phyloP scores from a whole-genome alignment of 305 asterid genomes.

The Ilex paraguariensis region DNA sequence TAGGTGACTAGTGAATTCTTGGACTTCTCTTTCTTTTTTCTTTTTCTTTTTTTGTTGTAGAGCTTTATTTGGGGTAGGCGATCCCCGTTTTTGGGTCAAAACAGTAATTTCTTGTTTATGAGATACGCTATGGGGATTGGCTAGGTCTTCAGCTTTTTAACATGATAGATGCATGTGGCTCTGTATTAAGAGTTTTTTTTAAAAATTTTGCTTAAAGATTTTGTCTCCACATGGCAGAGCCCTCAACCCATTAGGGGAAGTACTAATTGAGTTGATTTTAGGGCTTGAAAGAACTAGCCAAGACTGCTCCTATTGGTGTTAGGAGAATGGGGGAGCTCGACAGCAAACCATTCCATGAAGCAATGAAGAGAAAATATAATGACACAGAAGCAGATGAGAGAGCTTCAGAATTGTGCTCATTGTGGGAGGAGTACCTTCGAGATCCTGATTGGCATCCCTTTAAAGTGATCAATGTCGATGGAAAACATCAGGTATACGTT shows the following conservation, averaged over 20 bases:
- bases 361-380: constrained; percentile 70
- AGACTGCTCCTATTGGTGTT: constrained; percentile 50
- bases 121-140: no score
- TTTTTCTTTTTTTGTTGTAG: no score
- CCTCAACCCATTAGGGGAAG: not conserved
- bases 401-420: constrained; percentile 79
- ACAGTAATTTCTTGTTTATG: no score
- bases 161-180: not conserved
- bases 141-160: not conserved
- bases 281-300: constrained; percentile 11
- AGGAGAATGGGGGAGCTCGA: constrained; percentile 97
- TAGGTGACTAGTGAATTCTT: no score
- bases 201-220: not conserved
- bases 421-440: constrained; percentile 97
- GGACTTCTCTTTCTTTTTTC: no score
- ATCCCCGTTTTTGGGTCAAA: no score
- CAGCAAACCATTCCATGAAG: constrained; percentile 70
- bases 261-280: constrained; percentile 25
- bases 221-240: not conserved
- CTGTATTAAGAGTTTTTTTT: not conserved
- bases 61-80: no score
- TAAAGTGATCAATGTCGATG: constrained; percentile 48
- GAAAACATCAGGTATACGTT: constrained; percentile 53
- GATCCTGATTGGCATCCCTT: constrained; percentile 97
- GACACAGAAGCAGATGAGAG: constrained; percentile 77